Conservation (phyloP, 257 asterid species). For the Leptodermis oblonga region DNA sequence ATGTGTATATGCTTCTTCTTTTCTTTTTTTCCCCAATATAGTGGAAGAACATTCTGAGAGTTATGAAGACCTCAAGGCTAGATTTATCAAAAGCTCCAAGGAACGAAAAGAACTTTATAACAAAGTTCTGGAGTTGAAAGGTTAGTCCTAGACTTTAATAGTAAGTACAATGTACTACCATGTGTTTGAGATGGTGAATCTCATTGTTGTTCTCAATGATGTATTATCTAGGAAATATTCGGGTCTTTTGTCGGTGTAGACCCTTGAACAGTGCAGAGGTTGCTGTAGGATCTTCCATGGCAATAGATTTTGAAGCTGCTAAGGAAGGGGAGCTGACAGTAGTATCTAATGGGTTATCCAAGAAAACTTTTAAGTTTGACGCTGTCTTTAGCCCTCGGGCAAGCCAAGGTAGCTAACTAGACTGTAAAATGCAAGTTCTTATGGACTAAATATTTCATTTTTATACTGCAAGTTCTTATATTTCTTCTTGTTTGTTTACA, state of each 20-base stretch:
- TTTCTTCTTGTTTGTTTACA: constrained; percentile 18
- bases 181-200: neutral
- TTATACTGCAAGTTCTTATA: constrained; percentile 3
- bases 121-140: constrained; percentile 86
- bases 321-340: constrained; percentile 80
- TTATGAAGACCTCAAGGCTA: constrained; percentile 64
- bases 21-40: constrained; percentile 25
- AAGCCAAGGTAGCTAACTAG: constrained; percentile 52
- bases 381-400: constrained; percentile 80
- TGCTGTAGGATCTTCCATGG: constrained; percentile 56
- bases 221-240: constrained; percentile 67
- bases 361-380: constrained; percentile 71
- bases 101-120: constrained; percentile 80
- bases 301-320: constrained; percentile 77
- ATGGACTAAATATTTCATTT: constrained; percentile 2
- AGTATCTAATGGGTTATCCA: constrained; percentile 60
- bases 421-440: neutral
- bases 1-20: constrained; percentile 7
- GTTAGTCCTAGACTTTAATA: constrained; percentile 24
- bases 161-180: neutral
- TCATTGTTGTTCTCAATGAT: constrained; percentile 17
- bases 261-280: constrained; percentile 75
- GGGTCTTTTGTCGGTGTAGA: constrained; percentile 97
- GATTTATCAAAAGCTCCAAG: constrained; percentile 62
- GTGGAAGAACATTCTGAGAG: constrained; percentile 53